Percentiles rank a stretch among this genome's conserved stretches.
Conservation (phyloP, 495 filamentous ascomycete genomes). For the Cladorrhinum samala region DNA sequence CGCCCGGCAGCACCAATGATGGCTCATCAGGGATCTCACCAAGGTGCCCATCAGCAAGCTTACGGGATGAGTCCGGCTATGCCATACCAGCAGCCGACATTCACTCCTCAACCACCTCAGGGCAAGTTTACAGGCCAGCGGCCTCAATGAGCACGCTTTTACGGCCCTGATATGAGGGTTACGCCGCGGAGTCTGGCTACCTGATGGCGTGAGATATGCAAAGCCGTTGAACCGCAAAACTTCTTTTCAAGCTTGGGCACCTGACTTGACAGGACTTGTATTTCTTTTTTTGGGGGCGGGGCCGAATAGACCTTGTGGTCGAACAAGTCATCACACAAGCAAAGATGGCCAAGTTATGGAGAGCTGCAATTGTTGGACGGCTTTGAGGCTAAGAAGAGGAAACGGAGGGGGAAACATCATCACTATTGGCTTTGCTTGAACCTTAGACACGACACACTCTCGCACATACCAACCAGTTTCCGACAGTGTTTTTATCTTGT, state of each 20-base stretch:
- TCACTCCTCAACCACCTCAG: slow-evolving; percentile 56
- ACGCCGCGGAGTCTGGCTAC: not conserved
- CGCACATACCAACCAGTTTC: too few relatives aligned
- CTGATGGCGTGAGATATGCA: not conserved
- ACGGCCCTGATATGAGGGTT: not conserved
- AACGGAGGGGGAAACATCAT: too few relatives aligned
- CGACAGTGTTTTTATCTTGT: not conserved
- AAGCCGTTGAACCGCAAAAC: not conserved
- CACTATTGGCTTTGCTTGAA: too few relatives aligned
- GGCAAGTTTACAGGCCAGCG: slow-evolving; percentile 51
- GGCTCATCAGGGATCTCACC: slow-evolving; percentile 61
- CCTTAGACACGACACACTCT: too few relatives aligned
- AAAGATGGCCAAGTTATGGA: too few relatives aligned
- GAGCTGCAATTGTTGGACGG: too few relatives aligned
- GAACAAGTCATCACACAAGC: too few relatives aligned
- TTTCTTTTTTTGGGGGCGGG: too few relatives aligned
- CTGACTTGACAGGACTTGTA: too few relatives aligned
- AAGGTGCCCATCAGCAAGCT: slow-evolving; percentile 68
- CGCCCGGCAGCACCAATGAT: slow-evolving; percentile 78
- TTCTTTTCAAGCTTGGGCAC: not conserved
- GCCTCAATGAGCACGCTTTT: slow-evolving; percentile 20
- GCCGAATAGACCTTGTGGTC: too few relatives aligned
- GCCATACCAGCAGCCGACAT: slow-evolving; percentile 63
- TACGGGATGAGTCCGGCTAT: slow-evolving; percentile 61
- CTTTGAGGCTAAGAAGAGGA: too few relatives aligned